phyloP scores from a whole-genome alignment of 2,329 filamentous ascomycete species.

The Triangularia verruculosa region DNA sequence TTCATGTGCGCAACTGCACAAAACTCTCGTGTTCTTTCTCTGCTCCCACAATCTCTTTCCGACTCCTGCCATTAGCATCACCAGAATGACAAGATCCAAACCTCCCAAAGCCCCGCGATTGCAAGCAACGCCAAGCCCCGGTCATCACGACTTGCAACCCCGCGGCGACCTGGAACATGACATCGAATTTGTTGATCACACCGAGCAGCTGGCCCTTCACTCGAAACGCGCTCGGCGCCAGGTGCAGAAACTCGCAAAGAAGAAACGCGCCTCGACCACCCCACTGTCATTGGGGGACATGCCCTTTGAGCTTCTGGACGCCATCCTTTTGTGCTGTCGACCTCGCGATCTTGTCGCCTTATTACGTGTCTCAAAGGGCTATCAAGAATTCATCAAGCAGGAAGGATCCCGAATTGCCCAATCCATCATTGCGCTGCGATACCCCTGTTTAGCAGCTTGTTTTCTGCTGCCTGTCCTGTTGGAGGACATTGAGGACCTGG shows the following conservation, averaged over 20 bases:
- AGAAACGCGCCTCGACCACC: neutral
- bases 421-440: conserved; percentile 45
- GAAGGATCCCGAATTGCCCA: conserved; percentile 44
- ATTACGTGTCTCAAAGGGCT: conserved; percentile 40
- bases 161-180: neutral
- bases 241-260: neutral
- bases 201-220: neutral
- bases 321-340: neutral
- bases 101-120: neutral
- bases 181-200: neutral
- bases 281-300: neutral
- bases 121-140: neutral
- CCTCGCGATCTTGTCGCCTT: conserved; percentile 52
- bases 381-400: conserved; percentile 42
- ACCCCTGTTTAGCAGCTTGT: conserved; percentile 48
- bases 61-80: neutral
- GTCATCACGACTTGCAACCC: neutral
- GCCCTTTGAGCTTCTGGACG: neutral
- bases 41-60: neutral
- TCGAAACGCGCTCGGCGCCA: neutral
- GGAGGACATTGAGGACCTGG: conserved; percentile 33
- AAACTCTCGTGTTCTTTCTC: neutral
- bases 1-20: neutral
- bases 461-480: conserved; percentile 50
- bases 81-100: conserved; percentile 9